Percentiles rank a stretch among this genome's conserved stretches.
Conservation (phyloP, 2,329 filamentous ascomycete genomes). For the Cladosporium cucumerinum region DNA sequence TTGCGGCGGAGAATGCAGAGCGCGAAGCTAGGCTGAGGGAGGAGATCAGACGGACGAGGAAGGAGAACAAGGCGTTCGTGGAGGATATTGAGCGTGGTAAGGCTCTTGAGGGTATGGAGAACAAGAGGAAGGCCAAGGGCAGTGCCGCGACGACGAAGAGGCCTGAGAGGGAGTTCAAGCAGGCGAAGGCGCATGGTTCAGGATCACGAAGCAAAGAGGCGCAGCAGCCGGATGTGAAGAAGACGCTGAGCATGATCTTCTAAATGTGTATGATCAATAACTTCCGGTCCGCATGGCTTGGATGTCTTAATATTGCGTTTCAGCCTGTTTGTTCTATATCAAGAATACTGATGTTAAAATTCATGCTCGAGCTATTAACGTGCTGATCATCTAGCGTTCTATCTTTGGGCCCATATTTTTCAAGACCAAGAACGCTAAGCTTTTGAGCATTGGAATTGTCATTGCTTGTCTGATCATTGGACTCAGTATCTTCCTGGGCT, state of each 20-base stretch:
- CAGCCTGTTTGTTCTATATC: not conserved
- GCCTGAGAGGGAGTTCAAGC: slow-evolving; percentile 57
- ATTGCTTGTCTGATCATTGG: not conserved
- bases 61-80: slow-evolving; percentile 79
- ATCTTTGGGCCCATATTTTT: not conserved
- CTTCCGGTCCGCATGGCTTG: not conserved
- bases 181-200: slow-evolving; percentile 42
- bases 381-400: not conserved
- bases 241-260: slow-evolving; percentile 18
- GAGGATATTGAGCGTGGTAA: slow-evolving; percentile 76
- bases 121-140: slow-evolving; percentile 54
- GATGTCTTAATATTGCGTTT: not conserved
- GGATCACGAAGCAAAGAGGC: slow-evolving; percentile 9
- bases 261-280: not conserved
- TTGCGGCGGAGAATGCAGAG: slow-evolving; percentile 77
- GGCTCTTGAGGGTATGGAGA: slow-evolving; percentile 69
- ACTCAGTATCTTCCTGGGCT: not conserved
- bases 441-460: not conserved
- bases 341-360: not conserved
- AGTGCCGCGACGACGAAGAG: slow-evolving; percentile 35
- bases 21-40: slow-evolving; percentile 70
- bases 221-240: slow-evolving; percentile 14
- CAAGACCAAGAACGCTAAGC: not conserved
- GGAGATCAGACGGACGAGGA: slow-evolving; percentile 70
- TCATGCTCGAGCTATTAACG: not conserved